A percentile compares a stretch with the other conserved stretches of the same genome.
phyloP scores from a whole-genome alignment of 768 basidiomycete species.

The Tylopilus sp. region DNA sequence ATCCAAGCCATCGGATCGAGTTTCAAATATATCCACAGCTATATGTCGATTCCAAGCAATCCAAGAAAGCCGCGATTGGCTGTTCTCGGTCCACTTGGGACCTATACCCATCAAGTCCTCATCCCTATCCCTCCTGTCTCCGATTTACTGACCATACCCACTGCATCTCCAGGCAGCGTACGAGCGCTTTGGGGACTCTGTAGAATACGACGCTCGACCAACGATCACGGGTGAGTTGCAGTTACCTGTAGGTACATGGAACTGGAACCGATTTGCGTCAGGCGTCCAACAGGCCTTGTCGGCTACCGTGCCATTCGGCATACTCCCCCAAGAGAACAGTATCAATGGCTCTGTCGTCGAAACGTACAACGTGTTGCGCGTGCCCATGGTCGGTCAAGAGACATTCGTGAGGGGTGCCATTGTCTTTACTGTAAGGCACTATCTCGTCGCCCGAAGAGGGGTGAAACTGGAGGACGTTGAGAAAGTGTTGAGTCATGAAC shows the following conservation, averaged over 20 bases:
- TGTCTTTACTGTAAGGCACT: constrained; percentile 61
- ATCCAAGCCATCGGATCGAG: not conserved
- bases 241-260: not conserved
- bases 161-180: constrained; percentile 46
- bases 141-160: constrained; percentile 22
- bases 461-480: constrained; percentile 52
- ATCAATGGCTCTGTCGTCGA: constrained; percentile 72
- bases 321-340: constrained; percentile 82
- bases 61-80: constrained; percentile 35
- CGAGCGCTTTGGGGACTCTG: constrained; percentile 43
- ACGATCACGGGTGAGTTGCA: constrained; percentile 41
- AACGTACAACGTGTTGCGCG: constrained; percentile 64
- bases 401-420: constrained; percentile 60
- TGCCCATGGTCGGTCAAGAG: constrained; percentile 32
- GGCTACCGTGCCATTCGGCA: constrained; percentile 42
- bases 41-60: constrained; percentile 6
- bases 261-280: constrained; percentile 27
- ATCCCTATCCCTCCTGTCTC: not conserved
- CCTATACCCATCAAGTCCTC: constrained; percentile 64
- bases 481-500: constrained; percentile 73
- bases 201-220: constrained; percentile 39
- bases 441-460: constrained; percentile 61
- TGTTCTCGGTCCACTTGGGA: constrained; percentile 66
- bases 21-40: constrained; percentile 7
- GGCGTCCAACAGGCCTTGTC: constrained; percentile 59